A percentile compares a stretch with the other conserved stretches of the same genome.
Conservation (phyloP, 2,329 filamentous ascomycete species). For the Xylaria sp. region DNA sequence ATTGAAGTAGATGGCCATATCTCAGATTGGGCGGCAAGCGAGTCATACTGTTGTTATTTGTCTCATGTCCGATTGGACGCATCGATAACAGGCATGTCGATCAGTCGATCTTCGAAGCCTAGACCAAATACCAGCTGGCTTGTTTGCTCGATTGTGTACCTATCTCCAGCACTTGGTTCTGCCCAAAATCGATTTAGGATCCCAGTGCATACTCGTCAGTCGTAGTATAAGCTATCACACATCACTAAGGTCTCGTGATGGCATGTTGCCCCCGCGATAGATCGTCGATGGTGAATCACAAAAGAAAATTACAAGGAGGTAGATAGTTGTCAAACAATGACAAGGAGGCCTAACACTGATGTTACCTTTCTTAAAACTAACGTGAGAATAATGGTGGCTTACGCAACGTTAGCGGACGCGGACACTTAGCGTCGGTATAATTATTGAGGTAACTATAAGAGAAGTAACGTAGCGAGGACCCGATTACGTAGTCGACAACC, state of each 20-base stretch:
- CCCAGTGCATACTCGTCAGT: slow-evolving; percentile 23
- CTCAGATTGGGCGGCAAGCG: slow-evolving; percentile 5
- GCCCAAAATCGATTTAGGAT: background rate
- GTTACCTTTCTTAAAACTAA: slow-evolving; percentile 12
- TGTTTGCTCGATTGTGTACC: slow-evolving; percentile 5
- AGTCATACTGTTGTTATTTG: slow-evolving; percentile 8
- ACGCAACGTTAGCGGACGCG: slow-evolving; percentile 5
- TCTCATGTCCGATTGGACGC: slow-evolving; percentile 17
- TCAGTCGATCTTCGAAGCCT: slow-evolving; percentile 27
- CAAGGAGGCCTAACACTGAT: slow-evolving; percentile 2
- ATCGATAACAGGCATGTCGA: slow-evolving; percentile 19
- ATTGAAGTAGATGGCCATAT: slow-evolving; percentile 1
- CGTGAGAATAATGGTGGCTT: background rate
- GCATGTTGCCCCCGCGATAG: background rate
- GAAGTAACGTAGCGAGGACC: slow-evolving; percentile 31
- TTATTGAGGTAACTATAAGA: slow-evolving; percentile 1
- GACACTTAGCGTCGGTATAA: slow-evolving; percentile 13
- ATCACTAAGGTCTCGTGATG: background rate
- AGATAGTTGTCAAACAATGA: background rate
- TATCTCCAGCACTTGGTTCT: slow-evolving; percentile 6
- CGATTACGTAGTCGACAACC: background rate
- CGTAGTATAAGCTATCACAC: slow-evolving; percentile 22
- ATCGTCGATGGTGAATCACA: slow-evolving; percentile 5
- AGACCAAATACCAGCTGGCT: slow-evolving; percentile 11
- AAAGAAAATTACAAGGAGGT: slow-evolving; percentile 1